These are phyloP conservation scores for Brassica juncea DNA, from an alignment of 345 rosid species.

Conservation along the genomic window DNA sequence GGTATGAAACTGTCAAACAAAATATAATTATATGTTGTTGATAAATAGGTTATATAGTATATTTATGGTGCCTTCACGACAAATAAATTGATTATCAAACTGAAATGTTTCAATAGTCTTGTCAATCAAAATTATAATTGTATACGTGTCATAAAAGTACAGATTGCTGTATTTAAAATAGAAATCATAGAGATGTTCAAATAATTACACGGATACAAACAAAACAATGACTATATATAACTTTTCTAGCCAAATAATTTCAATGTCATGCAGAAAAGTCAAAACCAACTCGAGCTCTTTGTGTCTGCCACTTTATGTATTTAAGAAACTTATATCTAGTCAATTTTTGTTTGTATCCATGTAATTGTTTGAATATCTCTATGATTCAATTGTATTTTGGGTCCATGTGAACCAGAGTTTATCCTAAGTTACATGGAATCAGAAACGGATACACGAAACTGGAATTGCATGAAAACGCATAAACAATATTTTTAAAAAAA, in stretches of 20 bases:
- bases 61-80: neutral
- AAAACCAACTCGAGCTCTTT: conserved; percentile 10
- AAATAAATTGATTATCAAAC: neutral
- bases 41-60: too few species aligned
- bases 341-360: neutral
- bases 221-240: neutral
- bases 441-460: too few species aligned
- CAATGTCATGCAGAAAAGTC: neutral
- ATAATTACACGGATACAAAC: neutral
- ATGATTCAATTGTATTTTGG: neutral
- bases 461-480: too few species aligned
- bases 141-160: neutral
- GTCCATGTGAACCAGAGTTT: neutral
- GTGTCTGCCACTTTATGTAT: conserved; percentile 10
- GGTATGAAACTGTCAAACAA: too few species aligned
- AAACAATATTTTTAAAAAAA: too few species aligned
- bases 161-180: neutral
- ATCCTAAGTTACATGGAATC: neutral
- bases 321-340: neutral
- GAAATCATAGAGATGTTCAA: neutral
- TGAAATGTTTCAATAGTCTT: neutral
- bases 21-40: too few species aligned
- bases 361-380: neutral
- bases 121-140: neutral
- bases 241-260: neutral